Evolutionary conservation across 2,329 filamentous ascomycete species (phyloP), one percentile per base, ranked within the genome.

Genomic region (Scleromitrula shiraiana): DNA sequence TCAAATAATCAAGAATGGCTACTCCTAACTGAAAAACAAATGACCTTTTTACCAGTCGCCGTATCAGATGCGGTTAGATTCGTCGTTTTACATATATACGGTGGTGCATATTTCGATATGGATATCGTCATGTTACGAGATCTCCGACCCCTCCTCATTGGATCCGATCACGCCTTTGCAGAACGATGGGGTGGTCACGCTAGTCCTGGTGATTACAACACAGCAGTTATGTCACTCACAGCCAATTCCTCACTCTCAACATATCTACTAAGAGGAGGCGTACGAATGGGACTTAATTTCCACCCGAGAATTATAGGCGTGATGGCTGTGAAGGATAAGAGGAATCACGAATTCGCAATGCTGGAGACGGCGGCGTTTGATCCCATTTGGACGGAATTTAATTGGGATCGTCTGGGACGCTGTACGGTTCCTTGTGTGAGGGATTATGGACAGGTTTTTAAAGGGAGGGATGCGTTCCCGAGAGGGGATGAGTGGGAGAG

Each of bases 271-370:
- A 71, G 73, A 33, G 75, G 75, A 27, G 75, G 74, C 26, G 73
- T 77, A 8, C 66, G 75, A 41, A 78, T 78, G 75, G 74, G 74
- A 2, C 66, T 77, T 51, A 77, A 77, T 52, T 78, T 77, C 59
- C 75, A 78, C 49, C 75, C 75, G 1, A 67, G 72, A 15, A 70
- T 77, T 5, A 68, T 78, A 20, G 74, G 75, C 2, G 69, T 74
- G 39, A 76, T 78, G 72, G 71, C 74, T 2, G 75, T 74, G 64
- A 76, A 76, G 55, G 75, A 78, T 50, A 68, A 68, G 3, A 67
- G 73, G 39, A 74, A 75, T 47, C 67, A 70, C 4, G 74, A 77
- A 49, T 71, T 77, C 44, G 65, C 71, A 8, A 78, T 77, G 74
- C 66, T 78, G n/a, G 74, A 77, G 58, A 76, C 73, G 1, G 74